phyloP scores from a whole-genome alignment of 768 basidiomycete genomes.

The Sistotremastrum niveocremeum region DNA sequence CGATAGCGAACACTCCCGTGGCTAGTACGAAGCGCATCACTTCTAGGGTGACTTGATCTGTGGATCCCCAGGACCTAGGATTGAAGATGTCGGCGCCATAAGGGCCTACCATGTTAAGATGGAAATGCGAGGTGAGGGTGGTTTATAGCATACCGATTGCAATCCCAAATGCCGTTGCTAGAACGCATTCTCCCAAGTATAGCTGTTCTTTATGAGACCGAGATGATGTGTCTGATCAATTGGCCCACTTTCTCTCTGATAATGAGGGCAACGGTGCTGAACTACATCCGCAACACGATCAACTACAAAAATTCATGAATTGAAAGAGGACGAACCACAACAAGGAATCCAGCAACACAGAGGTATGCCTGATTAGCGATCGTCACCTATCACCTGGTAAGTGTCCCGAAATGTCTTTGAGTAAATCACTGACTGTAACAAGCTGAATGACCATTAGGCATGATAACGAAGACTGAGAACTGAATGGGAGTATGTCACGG shows the following conservation, averaged over 20 bases:
- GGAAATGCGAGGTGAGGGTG: constrained; percentile 20
- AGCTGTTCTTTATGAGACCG: constrained; percentile 26
- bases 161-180: constrained; percentile 53
- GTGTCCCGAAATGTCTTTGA: too few species aligned
- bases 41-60: constrained; percentile 62
- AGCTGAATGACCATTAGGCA: too few species aligned
- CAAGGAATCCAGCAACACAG: background rate
- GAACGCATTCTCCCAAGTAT: constrained; percentile 87
- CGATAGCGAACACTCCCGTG: constrained; percentile 87
- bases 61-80: constrained; percentile 57
- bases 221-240: background rate
- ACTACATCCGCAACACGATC: constrained; percentile 27
- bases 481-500: too few species aligned
- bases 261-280: constrained; percentile 71
- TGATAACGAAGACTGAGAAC: too few species aligned
- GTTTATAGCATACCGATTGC: constrained; percentile 13
- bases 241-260: constrained; percentile 61
- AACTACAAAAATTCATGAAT: background rate
- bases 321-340: background rate
- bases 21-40: constrained; percentile 82
- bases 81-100: constrained; percentile 58
- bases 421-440: too few species aligned
- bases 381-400: too few species aligned
- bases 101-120: constrained; percentile 50
- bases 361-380: too few species aligned